phyloP scores from a whole-genome alignment of 116 monocot species.

The Iris pallida region DNA sequence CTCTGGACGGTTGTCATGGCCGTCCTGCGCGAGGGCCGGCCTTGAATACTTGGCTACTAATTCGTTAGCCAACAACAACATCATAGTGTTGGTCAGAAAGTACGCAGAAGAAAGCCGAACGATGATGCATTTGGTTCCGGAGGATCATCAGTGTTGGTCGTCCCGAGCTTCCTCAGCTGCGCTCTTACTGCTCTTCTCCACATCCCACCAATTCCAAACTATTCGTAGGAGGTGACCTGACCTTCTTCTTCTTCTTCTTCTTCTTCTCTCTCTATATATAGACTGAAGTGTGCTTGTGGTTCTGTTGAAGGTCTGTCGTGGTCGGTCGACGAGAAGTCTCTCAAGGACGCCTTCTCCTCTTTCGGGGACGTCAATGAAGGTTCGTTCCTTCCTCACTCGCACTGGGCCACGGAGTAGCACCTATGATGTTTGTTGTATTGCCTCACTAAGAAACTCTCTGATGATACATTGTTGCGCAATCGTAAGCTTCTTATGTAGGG shows the following conservation, averaged over 20 bases:
- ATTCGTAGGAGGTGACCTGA: constrained; percentile 62
- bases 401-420: neutral
- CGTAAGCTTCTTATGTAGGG: no score
- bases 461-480: no score
- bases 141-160: neutral
- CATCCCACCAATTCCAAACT: constrained; percentile 52
- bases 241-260: neutral
- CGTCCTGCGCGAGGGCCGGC: no score
- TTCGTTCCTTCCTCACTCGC: neutral
- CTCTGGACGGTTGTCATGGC: no score
- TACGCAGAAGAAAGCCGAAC: no score
- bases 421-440: neutral
- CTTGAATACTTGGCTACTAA: no score
- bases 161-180: constrained; percentile 1
- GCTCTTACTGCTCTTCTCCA: constrained; percentile 19
- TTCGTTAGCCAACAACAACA: no score
- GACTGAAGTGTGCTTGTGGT: neutral
- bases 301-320: constrained; percentile 58
- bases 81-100: no score
- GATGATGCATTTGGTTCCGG: no score
- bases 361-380: constrained; percentile 86
- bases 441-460: neutral
- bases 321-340: constrained; percentile 80
- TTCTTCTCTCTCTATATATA: neutral
- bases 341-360: constrained; percentile 73